Evolutionary conservation across 306 rosid genomes (phyloP).

Genomic region (Corylus americana): DNA sequence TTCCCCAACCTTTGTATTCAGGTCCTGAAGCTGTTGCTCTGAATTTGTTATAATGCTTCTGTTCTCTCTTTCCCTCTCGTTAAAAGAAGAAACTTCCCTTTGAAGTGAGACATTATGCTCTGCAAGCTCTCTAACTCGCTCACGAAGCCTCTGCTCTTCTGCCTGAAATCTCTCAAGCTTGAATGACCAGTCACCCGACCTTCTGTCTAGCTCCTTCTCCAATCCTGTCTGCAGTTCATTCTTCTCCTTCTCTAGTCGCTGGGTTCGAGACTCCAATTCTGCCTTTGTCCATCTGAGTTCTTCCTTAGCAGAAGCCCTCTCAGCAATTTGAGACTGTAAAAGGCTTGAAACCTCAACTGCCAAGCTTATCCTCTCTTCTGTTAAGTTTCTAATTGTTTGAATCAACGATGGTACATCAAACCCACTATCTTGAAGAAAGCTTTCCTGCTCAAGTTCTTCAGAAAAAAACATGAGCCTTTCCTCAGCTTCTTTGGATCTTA

Average conservation of each 20-base stretch:
- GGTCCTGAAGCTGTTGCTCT: constrained; percentile 60
- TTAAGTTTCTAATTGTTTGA: constrained; percentile 61
- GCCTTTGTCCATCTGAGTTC: constrained; percentile 55
- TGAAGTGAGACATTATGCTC: constrained; percentile 96
- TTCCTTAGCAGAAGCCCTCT: constrained; percentile 67
- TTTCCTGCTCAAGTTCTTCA: constrained; percentile 65
- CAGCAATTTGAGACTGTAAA: constrained; percentile 70
- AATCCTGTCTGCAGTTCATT: constrained; percentile 78
- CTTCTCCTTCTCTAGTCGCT: constrained; percentile 83
- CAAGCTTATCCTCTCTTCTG: constrained; percentile 67
- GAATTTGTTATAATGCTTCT: constrained; percentile 46
- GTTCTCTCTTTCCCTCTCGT: constrained; percentile 69
- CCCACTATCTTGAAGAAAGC: constrained; percentile 52
- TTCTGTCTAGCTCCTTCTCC: constrained; percentile 92
- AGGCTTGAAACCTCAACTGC: constrained; percentile 78
- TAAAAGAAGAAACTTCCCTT: constrained; percentile 74
- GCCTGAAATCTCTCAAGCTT: constrained; percentile 86
- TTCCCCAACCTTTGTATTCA: constrained; percentile 54
- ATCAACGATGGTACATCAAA: constrained; percentile 61
- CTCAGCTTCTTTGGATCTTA: constrained; percentile 72
- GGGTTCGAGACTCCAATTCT: constrained; percentile 59
- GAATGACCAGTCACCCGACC: constrained; percentile 92
- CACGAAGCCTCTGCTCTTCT: constrained; percentile 93
- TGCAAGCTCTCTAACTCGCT: constrained; percentile 96
- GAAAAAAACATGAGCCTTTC: constrained; percentile 71